Evolutionary conservation across 495 filamentous ascomycete species (phyloP), one percentile per base, ranked within the genome.

Genomic region (Aspergillus saccharolyticus): DNA sequence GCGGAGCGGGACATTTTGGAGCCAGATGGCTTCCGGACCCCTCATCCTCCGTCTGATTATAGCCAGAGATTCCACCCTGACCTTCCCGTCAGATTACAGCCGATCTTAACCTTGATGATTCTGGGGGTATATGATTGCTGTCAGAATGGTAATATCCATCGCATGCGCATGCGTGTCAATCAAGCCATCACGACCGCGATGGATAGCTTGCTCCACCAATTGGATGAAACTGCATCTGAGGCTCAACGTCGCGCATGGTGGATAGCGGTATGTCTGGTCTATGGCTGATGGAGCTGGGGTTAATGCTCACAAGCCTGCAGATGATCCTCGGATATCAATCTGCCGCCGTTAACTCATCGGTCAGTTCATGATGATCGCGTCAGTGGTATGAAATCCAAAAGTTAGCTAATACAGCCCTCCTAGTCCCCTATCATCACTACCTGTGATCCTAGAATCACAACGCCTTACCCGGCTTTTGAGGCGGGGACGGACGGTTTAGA

Each of bases 61-160:
- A 9, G 14, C 16, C 12, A 28, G 10, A 19, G 30, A 4, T 14
- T 43, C 28, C 9, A 44, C 6, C 25, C 16, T 8, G 22, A n/a
- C 3, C n/a, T 52, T 9, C 20, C n/a, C n/a, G 21, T 10, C 1
- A 66, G 74, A 4, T 16, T 16, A 65, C 64, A 22, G 57, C 70
- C 21, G 55, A 68, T 78, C 8, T 66, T 81, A 20, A 75, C 78
- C 24, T 68, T 80, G 17, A 55, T 78, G 14, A 47, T 78, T 0
- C 67, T 82, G 0, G 76, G 75, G 56, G 65, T 75, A 0, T 82
- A 80, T 56, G 79, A 80, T 61, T 80, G 78, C 65, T 70, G 71
- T 12, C 78, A 82, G 52, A 65, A 76, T 22, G 79, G 79, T 0
- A 80, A 80, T 62, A 61, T 80, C 53, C 66, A 72, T 42, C 78